Base-by-base conservation (phyloP, 805 yeast species). In the Candida jianshihensis region DNA sequence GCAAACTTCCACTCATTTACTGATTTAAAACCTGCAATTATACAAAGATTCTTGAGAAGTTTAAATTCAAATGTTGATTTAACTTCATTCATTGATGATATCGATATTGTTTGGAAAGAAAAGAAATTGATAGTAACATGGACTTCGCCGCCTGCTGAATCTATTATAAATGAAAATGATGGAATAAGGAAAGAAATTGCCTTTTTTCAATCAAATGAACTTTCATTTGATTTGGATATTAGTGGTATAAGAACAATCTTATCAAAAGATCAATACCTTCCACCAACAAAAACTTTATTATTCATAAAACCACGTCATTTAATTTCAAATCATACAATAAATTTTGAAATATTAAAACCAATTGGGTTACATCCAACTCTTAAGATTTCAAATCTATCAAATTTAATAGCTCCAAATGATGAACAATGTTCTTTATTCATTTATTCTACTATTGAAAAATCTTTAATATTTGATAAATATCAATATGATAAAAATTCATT, bases 391-490 rank as follows among this genome's bases (percentile, higher is more conserved):
- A 31, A 31, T n/a, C 30, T 32, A 40, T 45, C 36, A 25, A 52
- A 24, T 8, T 21, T 16, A 17, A 17, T 35, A 20, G 19, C 28
- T 4, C 42, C 45, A 24, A 43, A 39, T 12, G 26, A 36, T 13
- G 48, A 44, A 1, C 38, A 48, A 4, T 76, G 83, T 56, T 58
- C 60, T 26, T 60, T 71, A 13, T 73, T 57, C 42, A 53, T 68
- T 20, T 59, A 60, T 42, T 51, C 70, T 19, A 63, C 66, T 8
- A 46, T 75, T 10, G 76, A 79, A 4, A 53, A 56, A 5, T 57
- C 60, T 14, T 37, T 75, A 16, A 73, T 77, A 46, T 60, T 75
- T n/a, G 82, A 76, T 55, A 61, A 61, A 48, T 75, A 72, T 49
- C 79, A 77, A 49, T 63, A 72, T 18, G 53, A 63, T 22, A 60